Percentiles rank a stretch among this genome's conserved stretches.
phyloP scores from a whole-genome alignment of 768 basidiomycete species.

The Exidia glandulosa region DNA sequence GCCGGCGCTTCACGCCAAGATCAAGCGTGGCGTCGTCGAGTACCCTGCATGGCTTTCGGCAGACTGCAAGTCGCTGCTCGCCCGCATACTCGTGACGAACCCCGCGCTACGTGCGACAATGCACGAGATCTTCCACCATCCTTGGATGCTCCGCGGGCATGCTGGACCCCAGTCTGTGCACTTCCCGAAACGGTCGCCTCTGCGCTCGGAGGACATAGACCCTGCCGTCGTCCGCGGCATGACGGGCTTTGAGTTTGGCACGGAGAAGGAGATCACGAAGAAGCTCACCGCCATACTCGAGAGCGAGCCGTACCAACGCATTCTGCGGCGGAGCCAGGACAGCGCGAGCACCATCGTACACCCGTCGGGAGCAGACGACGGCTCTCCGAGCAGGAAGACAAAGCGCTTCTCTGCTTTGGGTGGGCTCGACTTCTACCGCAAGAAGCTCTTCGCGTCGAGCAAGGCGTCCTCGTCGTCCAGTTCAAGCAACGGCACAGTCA shows the following conservation, averaged over 20 bases:
- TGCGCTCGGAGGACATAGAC: slow-evolving; percentile 83
- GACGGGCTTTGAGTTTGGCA: slow-evolving; percentile 95
- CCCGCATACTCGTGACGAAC: slow-evolving; percentile 93
- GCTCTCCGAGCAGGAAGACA: slow-evolving; percentile 33
- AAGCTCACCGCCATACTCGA: slow-evolving; percentile 62
- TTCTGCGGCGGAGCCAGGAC: slow-evolving; percentile 38
- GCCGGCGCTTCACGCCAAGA: slow-evolving; percentile 98
- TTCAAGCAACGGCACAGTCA: slow-evolving; percentile 6
- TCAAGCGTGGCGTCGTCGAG: slow-evolving; percentile 93
- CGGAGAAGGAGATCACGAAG: slow-evolving; percentile 73
- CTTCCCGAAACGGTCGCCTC: slow-evolving; percentile 79
- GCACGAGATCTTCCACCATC: slow-evolving; percentile 73
- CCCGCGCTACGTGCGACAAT: slow-evolving; percentile 77
- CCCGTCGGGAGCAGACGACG: slow-evolving; percentile 8
- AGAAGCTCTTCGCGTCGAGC: slow-evolving; percentile 60
- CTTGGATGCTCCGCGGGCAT: slow-evolving; percentile 90
- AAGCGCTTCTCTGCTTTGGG: slow-evolving; percentile 74
- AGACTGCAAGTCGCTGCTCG: slow-evolving; percentile 90
- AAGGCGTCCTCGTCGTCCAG: slow-evolving; percentile 25
- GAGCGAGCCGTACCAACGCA: slow-evolving; percentile 67
- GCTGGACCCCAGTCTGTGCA: slow-evolving; percentile 70
- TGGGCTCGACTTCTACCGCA: slow-evolving; percentile 78
- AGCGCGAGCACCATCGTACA: slow-evolving; percentile 25
- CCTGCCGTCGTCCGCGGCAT: slow-evolving; percentile 76
- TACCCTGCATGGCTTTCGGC: slow-evolving; percentile 95